phyloP scores from a whole-genome alignment of 306 rosid species.

The Rosa persica region DNA sequence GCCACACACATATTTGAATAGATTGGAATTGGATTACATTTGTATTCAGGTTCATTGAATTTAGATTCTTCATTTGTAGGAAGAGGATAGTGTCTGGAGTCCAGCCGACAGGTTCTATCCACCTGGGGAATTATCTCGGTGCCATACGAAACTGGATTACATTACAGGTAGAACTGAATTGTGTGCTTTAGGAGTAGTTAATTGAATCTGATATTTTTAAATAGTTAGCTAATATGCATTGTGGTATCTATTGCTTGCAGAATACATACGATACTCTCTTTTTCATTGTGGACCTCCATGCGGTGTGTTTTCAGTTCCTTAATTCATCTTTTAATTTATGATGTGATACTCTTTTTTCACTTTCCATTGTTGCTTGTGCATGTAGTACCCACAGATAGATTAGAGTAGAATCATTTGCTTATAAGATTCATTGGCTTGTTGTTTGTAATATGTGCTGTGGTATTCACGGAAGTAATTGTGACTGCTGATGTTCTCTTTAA shows the following conservation, averaged over 20 bases:
- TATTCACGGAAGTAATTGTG: background rate
- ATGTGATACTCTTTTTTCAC: background rate
- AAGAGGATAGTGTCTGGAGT: conserved; percentile 93
- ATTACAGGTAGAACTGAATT: conserved; percentile 61
- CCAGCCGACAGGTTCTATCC: conserved; percentile 95
- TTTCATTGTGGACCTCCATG: conserved; percentile 95
- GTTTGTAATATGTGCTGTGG: background rate
- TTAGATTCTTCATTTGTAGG: conserved; percentile 38
- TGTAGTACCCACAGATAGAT: background rate
- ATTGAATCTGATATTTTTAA: background rate
- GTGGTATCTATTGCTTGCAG: conserved; percentile 49
- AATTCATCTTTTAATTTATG: background rate
- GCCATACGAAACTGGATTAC: conserved; percentile 93
- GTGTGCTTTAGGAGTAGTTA: background rate
- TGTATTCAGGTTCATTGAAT: conserved; percentile 5
- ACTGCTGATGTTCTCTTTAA: background rate
- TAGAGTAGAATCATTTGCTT: conserved; percentile 8
- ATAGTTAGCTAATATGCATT: background rate
- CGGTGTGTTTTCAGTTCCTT: conserved; percentile 49
- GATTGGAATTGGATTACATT: background rate
- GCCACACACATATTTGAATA: no score
- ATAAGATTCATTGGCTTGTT: background rate
- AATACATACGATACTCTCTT: conserved; percentile 72
- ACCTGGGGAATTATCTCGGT: conserved; percentile 93
- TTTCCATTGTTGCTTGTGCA: background rate